phyloP scores from a whole-genome alignment of 768 basidiomycete genomes.

The Naganishia onofrii region DNA sequence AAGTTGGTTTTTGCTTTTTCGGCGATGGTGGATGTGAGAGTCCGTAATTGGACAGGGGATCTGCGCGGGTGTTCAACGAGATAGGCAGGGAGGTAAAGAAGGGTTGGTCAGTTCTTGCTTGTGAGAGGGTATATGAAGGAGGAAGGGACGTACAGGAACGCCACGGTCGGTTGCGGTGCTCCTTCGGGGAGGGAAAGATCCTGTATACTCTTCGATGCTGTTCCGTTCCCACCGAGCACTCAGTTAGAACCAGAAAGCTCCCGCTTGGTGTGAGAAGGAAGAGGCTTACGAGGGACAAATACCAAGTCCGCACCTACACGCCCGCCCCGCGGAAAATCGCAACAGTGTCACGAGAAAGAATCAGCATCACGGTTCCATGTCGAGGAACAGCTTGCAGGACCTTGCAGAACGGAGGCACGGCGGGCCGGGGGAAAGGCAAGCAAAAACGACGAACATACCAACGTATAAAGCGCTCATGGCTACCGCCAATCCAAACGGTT shows the following conservation, averaged over 20 bases:
- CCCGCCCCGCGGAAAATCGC: neutral
- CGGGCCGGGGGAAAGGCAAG: too few species aligned
- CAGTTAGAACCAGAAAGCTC: too few species aligned
- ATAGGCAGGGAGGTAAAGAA: too few species aligned
- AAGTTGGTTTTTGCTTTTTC: neutral
- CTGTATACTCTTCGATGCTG: neutral
- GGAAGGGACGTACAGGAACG: conserved; percentile 6
- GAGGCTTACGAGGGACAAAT: neutral
- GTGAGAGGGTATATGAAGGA: too few species aligned
- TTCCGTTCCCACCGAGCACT: neutral
- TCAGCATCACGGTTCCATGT: neutral
- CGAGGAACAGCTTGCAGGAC: neutral
- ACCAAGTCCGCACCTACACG: neutral
- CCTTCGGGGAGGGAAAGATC: too few species aligned
- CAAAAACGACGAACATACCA: neutral
- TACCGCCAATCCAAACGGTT: conserved; percentile 3
- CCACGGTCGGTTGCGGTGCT: neutral
- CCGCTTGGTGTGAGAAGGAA: neutral
- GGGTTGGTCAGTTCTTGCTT: too few species aligned
- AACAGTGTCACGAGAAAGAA: neutral
- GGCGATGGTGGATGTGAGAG: neutral
- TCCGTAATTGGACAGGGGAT: neutral
- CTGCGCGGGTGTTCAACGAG: neutral
- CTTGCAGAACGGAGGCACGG: too few species aligned
- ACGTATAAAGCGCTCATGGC: neutral